Percentiles rank a stretch among this genome's conserved stretches.
phyloP scores from a whole-genome alignment of 1,284 basidiomycete genomes.

The Moniliophthora roreri region DNA sequence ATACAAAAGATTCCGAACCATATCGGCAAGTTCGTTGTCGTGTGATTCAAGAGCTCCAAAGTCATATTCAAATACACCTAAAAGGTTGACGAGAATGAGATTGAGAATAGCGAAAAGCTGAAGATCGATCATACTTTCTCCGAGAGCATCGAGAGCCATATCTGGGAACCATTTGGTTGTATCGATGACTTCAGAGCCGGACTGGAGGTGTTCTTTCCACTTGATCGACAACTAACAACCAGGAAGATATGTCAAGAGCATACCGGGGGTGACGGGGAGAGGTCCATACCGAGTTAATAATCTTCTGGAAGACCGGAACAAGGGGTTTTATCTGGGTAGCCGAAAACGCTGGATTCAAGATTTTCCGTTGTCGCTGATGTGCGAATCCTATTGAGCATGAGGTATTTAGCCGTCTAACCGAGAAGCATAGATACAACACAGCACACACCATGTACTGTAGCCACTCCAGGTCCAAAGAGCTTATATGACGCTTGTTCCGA shows the following conservation, averaged over 20 bases:
- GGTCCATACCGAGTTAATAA: slow-evolving; percentile 9
- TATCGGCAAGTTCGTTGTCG: slow-evolving; percentile 20
- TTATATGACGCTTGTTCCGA: background rate
- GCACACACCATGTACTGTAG: background rate
- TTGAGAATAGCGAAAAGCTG: too few species aligned
- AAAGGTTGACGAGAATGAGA: background rate
- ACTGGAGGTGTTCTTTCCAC: slow-evolving; percentile 4
- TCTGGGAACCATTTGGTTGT: slow-evolving; percentile 7
- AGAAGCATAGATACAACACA: too few species aligned
- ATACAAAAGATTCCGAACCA: slow-evolving; percentile 29
- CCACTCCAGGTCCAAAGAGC: background rate
- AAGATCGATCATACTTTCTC: slow-evolving; percentile 9
- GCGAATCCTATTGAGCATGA: slow-evolving; percentile 11
- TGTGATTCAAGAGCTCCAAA: slow-evolving; percentile 21
- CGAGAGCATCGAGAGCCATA: slow-evolving; percentile 13
- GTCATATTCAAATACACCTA: slow-evolving; percentile 19
- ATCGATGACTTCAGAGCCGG: background rate
- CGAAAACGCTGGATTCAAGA: slow-evolving; percentile 22
- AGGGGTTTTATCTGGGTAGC: slow-evolving; percentile 12
- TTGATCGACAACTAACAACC: slow-evolving; percentile 10
- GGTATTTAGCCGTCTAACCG: too few species aligned
- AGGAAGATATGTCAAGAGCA: too few species aligned
- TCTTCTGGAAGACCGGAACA: slow-evolving; percentile 13
- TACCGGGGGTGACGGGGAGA: too few species aligned
- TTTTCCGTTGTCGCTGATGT: slow-evolving; percentile 19